Base-by-base conservation (phyloP, 352 stramenopile species). In the Globisporangium abappressorium region DNA sequence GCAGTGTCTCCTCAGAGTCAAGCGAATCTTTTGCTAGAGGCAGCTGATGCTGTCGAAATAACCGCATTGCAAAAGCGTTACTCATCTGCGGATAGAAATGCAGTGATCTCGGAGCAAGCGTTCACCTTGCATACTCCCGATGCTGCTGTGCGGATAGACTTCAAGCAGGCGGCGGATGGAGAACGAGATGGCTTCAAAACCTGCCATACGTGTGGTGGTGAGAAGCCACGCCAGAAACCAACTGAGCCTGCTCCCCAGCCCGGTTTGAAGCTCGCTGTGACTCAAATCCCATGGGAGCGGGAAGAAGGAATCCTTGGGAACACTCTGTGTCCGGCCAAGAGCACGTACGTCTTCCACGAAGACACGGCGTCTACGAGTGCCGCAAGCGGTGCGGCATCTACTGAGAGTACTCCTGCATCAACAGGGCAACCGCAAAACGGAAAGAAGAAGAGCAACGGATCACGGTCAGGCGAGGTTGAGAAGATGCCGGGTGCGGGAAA, bases 311-410 rank as follows among this genome's bases (percentile, higher is more conserved):
- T 91, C 38, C 56, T 93, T 33, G 76, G 72, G 14, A 94, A 90
- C 67, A 91, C 80, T 28, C 62, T 93, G n/a, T 92, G 82, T 34
- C 68, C 76, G 2, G 71, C 78, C 14, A 91, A 89, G 65, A 91
- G 76, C n/a, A 87, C 57, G 57, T 94, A 93, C 54, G 73, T 90
- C 5, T 94, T 90, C 54, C 86, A 94, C 55, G 84, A 94, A 64
- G 78, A 91, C 59, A 59, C 66, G 9, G 53, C 30, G 57, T 46
- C 62, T 0, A 14, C 36, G 3, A 34, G 38, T 34, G 38, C 43
- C 24, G 28, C 65, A 60, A 41, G 12, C 14, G 1, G 43, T 20
- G 30, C 26, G n/a, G 60, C 54, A 4, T 24, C 43, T 24, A 33
- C 55, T 26, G 36, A 53, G 33, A n/a, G 49, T 9, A 36, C 33